Evolutionary conservation across 768 basidiomycete species (phyloP), one percentile per base, ranked within the genome.

Genomic region (Psilocybe azurescens): DNA sequence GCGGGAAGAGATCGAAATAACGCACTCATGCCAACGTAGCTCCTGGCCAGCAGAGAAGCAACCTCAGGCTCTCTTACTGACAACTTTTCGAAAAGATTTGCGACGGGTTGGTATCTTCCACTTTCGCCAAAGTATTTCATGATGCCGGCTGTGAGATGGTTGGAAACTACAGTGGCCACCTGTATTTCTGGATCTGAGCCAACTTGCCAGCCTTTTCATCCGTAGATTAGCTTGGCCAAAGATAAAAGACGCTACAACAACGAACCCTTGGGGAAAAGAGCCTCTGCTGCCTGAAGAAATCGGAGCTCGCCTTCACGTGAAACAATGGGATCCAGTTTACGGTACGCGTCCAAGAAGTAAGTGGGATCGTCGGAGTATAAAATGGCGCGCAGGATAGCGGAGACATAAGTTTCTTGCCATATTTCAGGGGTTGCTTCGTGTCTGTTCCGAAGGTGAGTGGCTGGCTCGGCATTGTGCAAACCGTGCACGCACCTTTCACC

Each of bases 131-230:
- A 99, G 75, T 99, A 98, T 72, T 99, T 99, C 81, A 98, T 86
- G 67, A 99, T 85, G 0, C 93, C 97, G 10, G 95, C 90, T 0
- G 95, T 96, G 24, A 99, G 84, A 73, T 99, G 97, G 73, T 99
- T 99, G 24, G 95, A 96, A 4, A 97, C 94, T 30, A 95, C 83
- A 2, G 95, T 97, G 1, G 97, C 97, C 13, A 99, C 97, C 72
- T 99, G 97, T 24, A 99, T 97, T 75, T 99, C 97, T 0, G 97
- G 97, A 65, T 99, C 97, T 0, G 95, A 97, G 2, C 97, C 97
- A 7, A 99, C 92, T 72, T 97, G 96, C 97, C 97, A 99, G 36
- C 97, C 95, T 96, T 47, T 65, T 7, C 44, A 28, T 52, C 5
- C 4, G 53, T 57, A 4, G n/a, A 10, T 61, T 39, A 59, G 32